Conservation (phyloP, 78 protist genomes). For the Anaeramoeba flamelloides region DNA sequence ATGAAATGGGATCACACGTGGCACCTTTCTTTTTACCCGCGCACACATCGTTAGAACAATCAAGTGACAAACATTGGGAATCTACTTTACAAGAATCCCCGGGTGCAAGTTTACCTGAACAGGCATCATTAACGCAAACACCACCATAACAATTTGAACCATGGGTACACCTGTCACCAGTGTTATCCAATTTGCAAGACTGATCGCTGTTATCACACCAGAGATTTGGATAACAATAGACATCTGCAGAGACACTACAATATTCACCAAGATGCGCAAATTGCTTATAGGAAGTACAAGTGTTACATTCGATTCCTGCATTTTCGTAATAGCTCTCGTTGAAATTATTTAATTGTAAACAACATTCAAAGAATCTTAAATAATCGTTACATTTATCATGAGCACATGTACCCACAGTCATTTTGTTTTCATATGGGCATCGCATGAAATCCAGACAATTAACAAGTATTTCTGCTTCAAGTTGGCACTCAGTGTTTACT, state of each 20-base stretch:
- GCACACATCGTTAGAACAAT: neutral
- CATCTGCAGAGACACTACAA: neutral
- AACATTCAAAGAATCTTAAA: neutral
- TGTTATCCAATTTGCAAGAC: neutral
- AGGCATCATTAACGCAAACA: neutral
- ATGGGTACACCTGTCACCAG: neutral
- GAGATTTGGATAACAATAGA: neutral
- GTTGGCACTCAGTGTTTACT: neutral
- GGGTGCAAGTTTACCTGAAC: neutral
- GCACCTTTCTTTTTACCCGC: neutral
- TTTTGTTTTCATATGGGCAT: neutral
- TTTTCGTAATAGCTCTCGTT: neutral
- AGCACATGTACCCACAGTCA: neutral
- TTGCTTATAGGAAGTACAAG: neutral
- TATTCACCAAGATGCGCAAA: neutral
- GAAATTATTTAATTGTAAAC: neutral
- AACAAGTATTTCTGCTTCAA: neutral
- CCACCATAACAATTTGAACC: neutral
- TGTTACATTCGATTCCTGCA: neutral
- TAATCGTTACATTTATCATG: neutral
- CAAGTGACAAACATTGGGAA: neutral
- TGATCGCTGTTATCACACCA: neutral
- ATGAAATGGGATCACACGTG: neutral
- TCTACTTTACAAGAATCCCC: neutral
- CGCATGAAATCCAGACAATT: neutral